phyloP scores from a whole-genome alignment of 1,284 basidiomycete species.

The Porogramme epimiltina region DNA sequence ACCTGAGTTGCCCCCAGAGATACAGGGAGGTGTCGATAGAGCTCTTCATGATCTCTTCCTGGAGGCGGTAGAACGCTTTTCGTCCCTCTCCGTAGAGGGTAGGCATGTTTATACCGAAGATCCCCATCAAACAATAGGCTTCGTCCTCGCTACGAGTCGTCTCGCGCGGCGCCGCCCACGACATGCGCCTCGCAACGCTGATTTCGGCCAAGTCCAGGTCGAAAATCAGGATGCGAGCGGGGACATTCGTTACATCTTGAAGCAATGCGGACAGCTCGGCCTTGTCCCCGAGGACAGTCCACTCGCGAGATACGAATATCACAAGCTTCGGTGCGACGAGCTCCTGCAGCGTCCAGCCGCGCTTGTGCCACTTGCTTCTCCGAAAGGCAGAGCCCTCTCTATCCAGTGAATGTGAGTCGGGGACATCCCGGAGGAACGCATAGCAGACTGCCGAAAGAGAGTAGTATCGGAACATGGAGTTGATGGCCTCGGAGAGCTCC shows the following conservation, averaged over 20 bases:
- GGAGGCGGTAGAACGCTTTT: background rate
- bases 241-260: background rate
- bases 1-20: background rate
- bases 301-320: background rate
- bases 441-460: too few relatives aligned
- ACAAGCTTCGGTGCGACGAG: background rate
- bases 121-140: slow-evolving; percentile 3
- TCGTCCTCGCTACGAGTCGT: slow-evolving; percentile 1
- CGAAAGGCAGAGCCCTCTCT: background rate
- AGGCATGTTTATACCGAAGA: slow-evolving; percentile 1
- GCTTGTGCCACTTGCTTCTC: background rate
- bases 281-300: background rate
- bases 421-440: too few relatives aligned
- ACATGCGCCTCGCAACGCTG: background rate
- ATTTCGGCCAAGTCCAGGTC: background rate
- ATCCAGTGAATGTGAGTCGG: too few relatives aligned
- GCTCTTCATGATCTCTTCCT: slow-evolving; percentile 1
- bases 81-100: slow-evolving; percentile 3
- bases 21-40: background rate
- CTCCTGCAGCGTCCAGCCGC: background rate
- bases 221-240: background rate
- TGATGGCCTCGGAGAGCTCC: too few relatives aligned
- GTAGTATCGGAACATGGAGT: too few relatives aligned
- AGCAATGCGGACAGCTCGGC: background rate
- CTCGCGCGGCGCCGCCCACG: background rate